Base-by-base conservation (phyloP, 2,329 filamentous ascomycete species). In the Penicillium sp. region DNA sequence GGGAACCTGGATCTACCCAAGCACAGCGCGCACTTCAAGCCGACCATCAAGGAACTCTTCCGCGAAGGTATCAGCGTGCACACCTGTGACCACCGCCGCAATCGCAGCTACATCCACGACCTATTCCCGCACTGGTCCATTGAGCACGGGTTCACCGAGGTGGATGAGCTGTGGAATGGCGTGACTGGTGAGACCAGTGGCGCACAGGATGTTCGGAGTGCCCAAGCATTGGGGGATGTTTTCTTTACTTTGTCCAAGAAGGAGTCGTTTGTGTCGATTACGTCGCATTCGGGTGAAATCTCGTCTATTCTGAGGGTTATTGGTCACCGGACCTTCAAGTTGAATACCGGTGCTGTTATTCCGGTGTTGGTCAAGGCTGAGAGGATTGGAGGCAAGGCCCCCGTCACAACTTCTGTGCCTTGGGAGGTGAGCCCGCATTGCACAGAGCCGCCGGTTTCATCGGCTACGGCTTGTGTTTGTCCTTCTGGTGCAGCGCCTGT, bases 1-100 rank as follows among this genome's bases (percentile, higher is more conserved):
- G 55, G 64, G 0, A 75, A 71, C 0, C 67, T 86, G 3, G 50
- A 70, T 1, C 60, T 85, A 4, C 80, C 81, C 0, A 53, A 52
- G 21, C 56, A 59, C 7, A 66, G 72, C 15, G 65, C 71, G 16
- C 72, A 74, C 0, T 86, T 85, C 61, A 65, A 71, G 6, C 84
- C 83, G 0, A 70, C 77, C 0, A 70, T 87, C 61, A 85, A 84
- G 65, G 84, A 86, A 66, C 68, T 79, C 31, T 75, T 86, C 48
- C 75, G 84, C 16, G 84, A 87, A 68, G 78, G 78, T 2, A 80
- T 86, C 36, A 82, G 81, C 40, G 77, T 83, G 39, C 84, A 87
- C 68, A 87, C 84, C 0, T 87, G 84, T 61, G 83, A 87, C 66
- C 78, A 81, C 21, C 77, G 84, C 19, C 79, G 75, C 55, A 77